A percentile compares a stretch with the other conserved stretches of the same genome.
These are phyloP conservation scores for Serendipita sp. DNA, from an alignment of 1,284 basidiomycete genomes.

Conservation along the genomic window DNA sequence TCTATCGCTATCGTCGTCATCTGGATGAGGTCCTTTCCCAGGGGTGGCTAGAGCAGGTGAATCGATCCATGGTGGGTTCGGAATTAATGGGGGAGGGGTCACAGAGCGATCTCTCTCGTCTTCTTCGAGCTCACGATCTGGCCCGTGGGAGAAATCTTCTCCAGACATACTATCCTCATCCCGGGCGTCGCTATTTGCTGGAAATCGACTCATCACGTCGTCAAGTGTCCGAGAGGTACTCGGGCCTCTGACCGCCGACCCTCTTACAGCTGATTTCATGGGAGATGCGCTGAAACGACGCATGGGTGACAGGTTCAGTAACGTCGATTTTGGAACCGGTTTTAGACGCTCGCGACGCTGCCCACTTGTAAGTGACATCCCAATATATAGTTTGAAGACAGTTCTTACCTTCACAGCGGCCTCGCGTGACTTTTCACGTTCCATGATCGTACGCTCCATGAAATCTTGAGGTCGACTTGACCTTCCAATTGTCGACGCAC, in stretches of 20 bases:
- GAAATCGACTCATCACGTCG: constrained; percentile 3
- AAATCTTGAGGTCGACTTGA: not conserved
- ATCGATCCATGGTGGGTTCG: not conserved
- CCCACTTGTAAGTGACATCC: not conserved
- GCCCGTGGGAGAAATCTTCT: not conserved
- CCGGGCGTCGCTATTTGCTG: not conserved
- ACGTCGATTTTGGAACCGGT: not conserved
- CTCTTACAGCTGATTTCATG: not conserved
- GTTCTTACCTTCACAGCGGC: not conserved
- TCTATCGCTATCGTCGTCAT: not conserved
- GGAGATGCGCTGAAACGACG: not conserved
- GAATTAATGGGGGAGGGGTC: not conserved
- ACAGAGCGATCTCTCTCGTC: constrained; percentile 4
- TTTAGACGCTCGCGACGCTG: not conserved
- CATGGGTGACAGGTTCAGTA: constrained; percentile 1
- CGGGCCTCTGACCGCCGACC: not conserved
- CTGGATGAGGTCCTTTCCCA: not conserved
- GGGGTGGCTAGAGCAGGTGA: not conserved
- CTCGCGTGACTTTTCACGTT: not conserved
- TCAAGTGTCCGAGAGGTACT: not conserved
- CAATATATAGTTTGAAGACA: not conserved
- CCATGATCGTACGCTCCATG: not conserved
- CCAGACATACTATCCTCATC: constrained; percentile 1
- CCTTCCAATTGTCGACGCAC: not conserved
- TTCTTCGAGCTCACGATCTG: constrained; percentile 2